Evolutionary conservation across 23 red algal species (phyloP), one percentile per base, ranked within the genome.

Genomic region (Agarophyton chilense): DNA sequence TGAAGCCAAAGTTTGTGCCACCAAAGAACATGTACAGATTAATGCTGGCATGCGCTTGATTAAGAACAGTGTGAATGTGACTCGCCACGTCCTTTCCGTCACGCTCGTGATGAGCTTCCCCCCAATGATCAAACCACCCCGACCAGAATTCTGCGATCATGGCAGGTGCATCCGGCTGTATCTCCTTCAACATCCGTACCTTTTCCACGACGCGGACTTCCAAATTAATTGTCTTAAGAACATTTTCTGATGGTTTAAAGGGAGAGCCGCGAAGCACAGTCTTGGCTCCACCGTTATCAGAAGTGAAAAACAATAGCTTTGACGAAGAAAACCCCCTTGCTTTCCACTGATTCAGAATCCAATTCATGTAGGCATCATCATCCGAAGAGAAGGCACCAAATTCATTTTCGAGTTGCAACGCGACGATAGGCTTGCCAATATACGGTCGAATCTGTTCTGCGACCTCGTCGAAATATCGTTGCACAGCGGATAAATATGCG

Each of bases 11-110:
- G 50, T 98, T 92, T 24, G 90, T 98, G 5, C 95, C 95, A 2
- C 95, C 95, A 42, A 82, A 86, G 65, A 89, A 94, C 95, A 98
- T 98, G 78, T 98, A 98, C 36, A 94, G 85, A 76, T 93, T 98
- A 36, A 98, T 72, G 10, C 84, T 92, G 24, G 58, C 75, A 35
- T 87, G 86, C 11, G 68, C 76, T 40, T 40, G 57, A 19, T 85
- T 84, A 33, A 94, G 62, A 55, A 91, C 84, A 28, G 61, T 55
- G 28, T 68, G 34, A 38, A 86, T 66, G 26, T 76, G 72, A 34
- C 83, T 82, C n/a, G 80, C 84, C 10, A 98, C 73, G 47, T 94
- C 90, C 22, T 53, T 65, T 36, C 26, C 65, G 39, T 78, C 35
- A 25, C 81, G 58, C 17, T 44, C 49, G 44, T 86, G 61, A 42